Evolutionary conservation across 2,329 filamentous ascomycete species (phyloP), one percentile per base, ranked within the genome.

Genomic region (Alternaria brassicicola): DNA sequence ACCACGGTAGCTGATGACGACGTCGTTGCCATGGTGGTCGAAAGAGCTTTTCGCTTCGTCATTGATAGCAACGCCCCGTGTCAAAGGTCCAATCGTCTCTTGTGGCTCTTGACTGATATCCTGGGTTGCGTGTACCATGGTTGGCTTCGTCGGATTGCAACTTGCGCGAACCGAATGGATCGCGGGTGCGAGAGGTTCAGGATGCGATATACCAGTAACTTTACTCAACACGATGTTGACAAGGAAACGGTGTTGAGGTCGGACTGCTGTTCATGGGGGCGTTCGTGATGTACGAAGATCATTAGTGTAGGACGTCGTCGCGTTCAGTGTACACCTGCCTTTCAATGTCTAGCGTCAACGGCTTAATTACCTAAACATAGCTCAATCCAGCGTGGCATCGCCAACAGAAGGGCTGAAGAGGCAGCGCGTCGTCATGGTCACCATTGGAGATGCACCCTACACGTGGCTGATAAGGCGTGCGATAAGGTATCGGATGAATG

Each of bases 321-420:
- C 39, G 30, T 47, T 30, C 28, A 30, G 19, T 19, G 13, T 35
- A 47, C 43, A 35, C 43, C 43, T 47, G 28, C 43, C 43, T 47
- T 47, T 47, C 43, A 35, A 47, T n/a, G 30, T 47, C 43, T 47
- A 47, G 43, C 28, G 43, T 19, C 19, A 33, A n/a, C 8, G 4
- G 10, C 30, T 23, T 17, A 3, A 47, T 47, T 35, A 47, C 43
- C 43, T 47, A 47, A 47, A 21, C 12, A 6, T 6, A 4, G 30
- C 31, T 33, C 30, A 12, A 25, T 33, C 31, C 8, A 35, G 30
- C 15, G n/a, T n/a, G 19, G 13, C 19, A 25, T 35, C 4, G 2
- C 19, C 28, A n/a, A 25, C n/a, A 21, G 1, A 13, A 33, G 30
- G 43, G 30, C 43, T 17, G 28, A 1, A 3, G 43, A 8, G 2